A percentile compares a stretch with the other conserved stretches of the same genome.
Evolutionary conservation across 1,139 yeast genomes (phyloP).

Genomic region (Pichia sp.): DNA sequence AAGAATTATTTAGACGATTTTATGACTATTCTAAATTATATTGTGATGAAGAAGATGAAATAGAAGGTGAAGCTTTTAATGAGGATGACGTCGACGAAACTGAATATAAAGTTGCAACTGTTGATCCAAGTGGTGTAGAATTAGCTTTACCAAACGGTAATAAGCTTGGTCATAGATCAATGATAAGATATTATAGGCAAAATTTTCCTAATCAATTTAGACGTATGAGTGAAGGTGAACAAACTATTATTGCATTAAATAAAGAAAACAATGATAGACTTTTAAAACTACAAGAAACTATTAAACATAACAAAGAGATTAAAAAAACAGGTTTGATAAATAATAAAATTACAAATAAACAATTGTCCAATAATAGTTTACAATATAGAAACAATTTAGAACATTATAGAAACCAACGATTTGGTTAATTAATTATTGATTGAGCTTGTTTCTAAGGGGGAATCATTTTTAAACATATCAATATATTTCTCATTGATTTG

Average conservation of each 20-base stretch:
- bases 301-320: constrained; percentile 31
- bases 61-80: constrained; percentile 20
- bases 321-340: constrained; percentile 38
- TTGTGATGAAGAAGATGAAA: constrained; percentile 20
- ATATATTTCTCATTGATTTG: neutral
- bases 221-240: constrained; percentile 32
- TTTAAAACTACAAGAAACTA: constrained; percentile 9
- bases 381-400: constrained; percentile 56
- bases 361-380: constrained; percentile 33
- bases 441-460: constrained; percentile 19
- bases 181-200: constrained; percentile 41
- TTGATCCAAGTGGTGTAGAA: constrained; percentile 39
- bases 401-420: constrained; percentile 56
- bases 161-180: constrained; percentile 43
- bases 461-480: constrained; percentile 4
- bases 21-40: constrained; percentile 34
- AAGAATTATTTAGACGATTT: constrained; percentile 35
- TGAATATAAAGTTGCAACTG: constrained; percentile 29
- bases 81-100: constrained; percentile 12
- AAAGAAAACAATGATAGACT: constrained; percentile 19
- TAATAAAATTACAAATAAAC: constrained; percentile 41
- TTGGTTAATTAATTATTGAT: constrained; percentile 11
- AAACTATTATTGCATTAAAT: constrained; percentile 56
- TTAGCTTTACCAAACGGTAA: constrained; percentile 44
- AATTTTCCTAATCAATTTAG: constrained; percentile 26